Conservation (phyloP, 2,329 filamentous ascomycete species). For the Penicillium hordei region DNA sequence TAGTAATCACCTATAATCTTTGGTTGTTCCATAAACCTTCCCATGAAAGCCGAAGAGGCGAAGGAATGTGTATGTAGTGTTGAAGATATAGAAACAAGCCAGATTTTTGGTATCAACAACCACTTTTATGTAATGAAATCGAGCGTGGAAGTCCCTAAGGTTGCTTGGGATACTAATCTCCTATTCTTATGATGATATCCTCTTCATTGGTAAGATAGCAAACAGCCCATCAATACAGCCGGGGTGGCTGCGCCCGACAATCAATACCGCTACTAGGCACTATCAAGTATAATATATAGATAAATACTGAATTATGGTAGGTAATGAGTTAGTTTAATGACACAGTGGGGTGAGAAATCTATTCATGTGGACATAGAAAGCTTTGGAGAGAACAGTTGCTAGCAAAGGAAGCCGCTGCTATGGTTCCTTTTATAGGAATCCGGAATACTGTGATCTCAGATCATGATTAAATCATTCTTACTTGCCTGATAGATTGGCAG, state of each 20-base stretch:
- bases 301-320: no score
- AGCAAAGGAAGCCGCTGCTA: background rate
- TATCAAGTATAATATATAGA: no score
- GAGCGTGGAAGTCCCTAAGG: accelerated
- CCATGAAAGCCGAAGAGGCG: background rate
- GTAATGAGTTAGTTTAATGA: background rate
- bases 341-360: background rate
- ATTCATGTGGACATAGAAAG: background rate
- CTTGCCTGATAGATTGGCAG: background rate
- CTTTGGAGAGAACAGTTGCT: background rate
- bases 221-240: background rate
- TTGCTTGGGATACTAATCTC: background rate
- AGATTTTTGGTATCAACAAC: background rate
- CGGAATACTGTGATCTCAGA: background rate
- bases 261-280: background rate
- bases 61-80: background rate
- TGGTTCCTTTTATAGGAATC: background rate
- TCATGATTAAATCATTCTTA: background rate
- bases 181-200: background rate
- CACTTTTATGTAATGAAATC: background rate
- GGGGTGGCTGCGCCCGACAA: background rate
- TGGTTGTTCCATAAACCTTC: background rate
- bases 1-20: no score
- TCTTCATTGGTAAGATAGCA: background rate
- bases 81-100: background rate